Base-by-base conservation (phyloP, 1,139 yeast species). In the Candida pseudocylindracea region DNA sequence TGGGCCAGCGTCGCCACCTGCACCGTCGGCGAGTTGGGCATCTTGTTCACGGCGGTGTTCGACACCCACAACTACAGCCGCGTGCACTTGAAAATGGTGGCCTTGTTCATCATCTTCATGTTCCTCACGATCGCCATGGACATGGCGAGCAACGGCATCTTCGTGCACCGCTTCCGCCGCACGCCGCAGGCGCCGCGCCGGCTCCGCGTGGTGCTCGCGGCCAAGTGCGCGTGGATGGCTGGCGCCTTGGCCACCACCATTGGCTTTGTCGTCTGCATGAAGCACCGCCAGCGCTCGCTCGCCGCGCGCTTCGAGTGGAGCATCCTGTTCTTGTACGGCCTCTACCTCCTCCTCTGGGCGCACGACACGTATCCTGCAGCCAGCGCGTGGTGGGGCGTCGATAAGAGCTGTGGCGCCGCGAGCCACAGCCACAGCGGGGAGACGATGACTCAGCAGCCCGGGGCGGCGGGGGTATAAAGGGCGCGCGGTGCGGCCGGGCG, bases 301-400 rank as follows among this genome's bases (percentile, higher is more conserved):
- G 61, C 71, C 20, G 79, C 78, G 1, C 54, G 55, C 11, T 72
- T 76, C 48, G 96, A 85, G 50, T 85, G 96, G 95, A 46, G 69
- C 8, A 53, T 83, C 31, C 72, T 85, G 7, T 85, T 73, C 53
- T 74, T 80, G 71, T 83, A 79, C 46, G 91, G 93, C 8, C 46
- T 74, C 29, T 59, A 78, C 38, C 64, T 74, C 42, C 48, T 75
- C 8, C 54, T 74, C 38, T 63, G 88, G 53, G 55, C 75, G 2
- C 60, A 68, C 41, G 95, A 85, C 46, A 61, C 83, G 42, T 63
- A 64, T 45, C 78, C 85, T 1, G 70, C 76, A 27, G 68, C 72
- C 20, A 15, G 6, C 20, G 6, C 20, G 6, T 15, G 20, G 20
- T 15, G 20, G 20, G 20, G 4, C 20, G 20, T 4, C 4, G 20